phyloP scores from a whole-genome alignment of 2,329 filamentous ascomycete genomes.

The Phialemoniopsis sp. region DNA sequence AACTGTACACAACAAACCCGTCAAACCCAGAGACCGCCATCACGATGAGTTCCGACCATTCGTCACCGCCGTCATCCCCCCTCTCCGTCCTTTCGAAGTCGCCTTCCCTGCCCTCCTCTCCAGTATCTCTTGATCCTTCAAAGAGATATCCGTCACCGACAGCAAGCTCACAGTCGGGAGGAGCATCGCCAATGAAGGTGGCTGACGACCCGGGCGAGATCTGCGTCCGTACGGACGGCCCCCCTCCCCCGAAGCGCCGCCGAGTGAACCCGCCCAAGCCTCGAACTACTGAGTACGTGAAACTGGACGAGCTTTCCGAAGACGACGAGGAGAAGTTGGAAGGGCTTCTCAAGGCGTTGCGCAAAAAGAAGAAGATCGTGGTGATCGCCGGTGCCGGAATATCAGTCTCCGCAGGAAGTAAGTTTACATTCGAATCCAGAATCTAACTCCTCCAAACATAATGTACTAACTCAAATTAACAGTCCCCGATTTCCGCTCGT shows the following conservation, averaged over 20 bases:
- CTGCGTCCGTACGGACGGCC: slow-evolving; percentile 47
- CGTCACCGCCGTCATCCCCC: slow-evolving; percentile 42
- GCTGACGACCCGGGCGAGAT: slow-evolving; percentile 29
- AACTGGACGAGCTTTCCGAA: slow-evolving; percentile 54
- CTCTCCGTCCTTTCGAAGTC: slow-evolving; percentile 50
- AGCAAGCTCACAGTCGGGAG: slow-evolving; percentile 40
- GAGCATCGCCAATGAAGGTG: slow-evolving; percentile 45
- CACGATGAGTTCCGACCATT: neutral
- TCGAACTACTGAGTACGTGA: slow-evolving; percentile 75
- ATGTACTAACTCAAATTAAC: slow-evolving; percentile 14
- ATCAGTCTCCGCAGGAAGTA: slow-evolving; percentile 90
- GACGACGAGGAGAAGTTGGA: slow-evolving; percentile 60
- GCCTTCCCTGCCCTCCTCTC: slow-evolving; percentile 45
- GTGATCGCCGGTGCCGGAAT: slow-evolving; percentile 96
- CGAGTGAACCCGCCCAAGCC: slow-evolving; percentile 54
- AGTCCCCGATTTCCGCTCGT: slow-evolving; percentile 95
- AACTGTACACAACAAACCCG: too few relatives aligned
- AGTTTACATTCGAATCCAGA: slow-evolving; percentile 41
- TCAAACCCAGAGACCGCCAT: too few relatives aligned
- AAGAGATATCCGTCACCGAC: slow-evolving; percentile 51
- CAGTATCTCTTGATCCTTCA: slow-evolving; percentile 28
- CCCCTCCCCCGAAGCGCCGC: slow-evolving; percentile 72
- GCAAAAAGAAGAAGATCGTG: slow-evolving; percentile 92
- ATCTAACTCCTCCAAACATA: too few relatives aligned
- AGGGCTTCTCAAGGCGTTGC: slow-evolving; percentile 68